Base-by-base conservation (phyloP, 2,329 filamentous ascomycete genomes). In the Fusarium sp. region DNA sequence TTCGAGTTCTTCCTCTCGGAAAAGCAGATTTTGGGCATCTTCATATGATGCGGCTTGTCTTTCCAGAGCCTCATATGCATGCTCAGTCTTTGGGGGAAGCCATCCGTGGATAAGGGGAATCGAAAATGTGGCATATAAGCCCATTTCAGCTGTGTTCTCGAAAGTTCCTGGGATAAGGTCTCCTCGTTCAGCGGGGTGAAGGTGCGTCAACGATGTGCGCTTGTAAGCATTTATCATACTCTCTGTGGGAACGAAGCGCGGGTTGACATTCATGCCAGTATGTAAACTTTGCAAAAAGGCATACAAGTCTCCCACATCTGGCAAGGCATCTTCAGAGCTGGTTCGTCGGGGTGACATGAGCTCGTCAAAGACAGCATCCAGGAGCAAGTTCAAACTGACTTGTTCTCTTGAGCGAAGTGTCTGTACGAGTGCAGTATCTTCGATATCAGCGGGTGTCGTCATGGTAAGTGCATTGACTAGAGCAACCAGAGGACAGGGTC, bases 221-320 rank as follows among this genome's bases (percentile, higher is more conserved):
- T 83, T 84, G 43, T 84, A 83, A 4, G 83, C 82, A 54, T 72
- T 78, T 29, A 81, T 74, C 20, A 82, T 77, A 15, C 85, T 81
- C 10, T 80, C 75, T 0, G 82, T 84, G 3, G 92, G 85, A 10
- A 96, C 85, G 67, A 97, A 96, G 20, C 91, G 88, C 4, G 96
- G 96, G 69, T 99, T 99, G 58, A 98, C 95, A 73, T 98, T 99
- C 92, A 99, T 97, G 36, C 96, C 96, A 0, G 94, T 98, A 72
- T 97, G 93, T 4, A 99, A 82, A 42, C 93, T 92, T 57, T 96
- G 88, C 4, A 99, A 82, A 74, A 99, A 99, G 9, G 86, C 85
- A 76, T 97, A 97, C 2, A 99, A 83, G 60, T 97, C 94, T 35
- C 90, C 87, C 11, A 98, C 91, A 76, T 98, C 96, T 0, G 95